Evolutionary conservation across 768 basidiomycete species (phyloP), one percentile per base, ranked within the genome.

Genomic region (Tephrocybe sp.): DNA sequence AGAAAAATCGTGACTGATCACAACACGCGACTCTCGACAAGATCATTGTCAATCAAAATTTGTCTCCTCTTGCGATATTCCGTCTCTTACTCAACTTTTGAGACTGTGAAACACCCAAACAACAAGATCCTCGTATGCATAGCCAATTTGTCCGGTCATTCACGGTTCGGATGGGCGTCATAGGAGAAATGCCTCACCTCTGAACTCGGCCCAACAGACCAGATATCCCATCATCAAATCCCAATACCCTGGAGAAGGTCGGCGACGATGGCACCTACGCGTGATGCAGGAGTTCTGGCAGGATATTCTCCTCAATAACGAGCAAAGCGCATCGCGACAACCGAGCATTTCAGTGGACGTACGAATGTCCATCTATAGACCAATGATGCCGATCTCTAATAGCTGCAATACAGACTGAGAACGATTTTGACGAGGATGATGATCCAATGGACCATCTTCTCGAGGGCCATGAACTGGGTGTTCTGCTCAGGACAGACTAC

Each of bases 401-500:
- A 5, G 28, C 12, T 30, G 12, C 9, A 8, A 21, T 34, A n/a
- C 32, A 65, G 65, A n/a, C n/a, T n/a, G n/a, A n/a, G n/a, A 61
- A 61, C 6, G 57, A 63, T 8, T 55, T 64, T 28, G 45, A 58
- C 12, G 45, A 58, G 40, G 85, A 85, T 59, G 61, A 63, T 8
- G 87, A 89, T 64, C 78, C 79, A 1, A 60, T 78, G 51, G 86
- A 88, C 62, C 61, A 60, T 42, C 55, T 78, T 26, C 63, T 69
- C 18, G 73, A 79, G 19, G 74, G 68, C 6, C 72, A 72, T 1
- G 78, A 80, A 49, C 58, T 82, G 34, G 87, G 87, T 12, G 58
- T 90, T 51, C 61, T 91, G 38, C 61, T 91, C n/a, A 82, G 89
- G 31, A 85, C 88, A 9, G 87, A 91, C 58, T 90, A 77, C 62